phyloP scores from a whole-genome alignment of 371 early-diverging fungal genomes.

The Thermomucor indicae-seudaticae region DNA sequence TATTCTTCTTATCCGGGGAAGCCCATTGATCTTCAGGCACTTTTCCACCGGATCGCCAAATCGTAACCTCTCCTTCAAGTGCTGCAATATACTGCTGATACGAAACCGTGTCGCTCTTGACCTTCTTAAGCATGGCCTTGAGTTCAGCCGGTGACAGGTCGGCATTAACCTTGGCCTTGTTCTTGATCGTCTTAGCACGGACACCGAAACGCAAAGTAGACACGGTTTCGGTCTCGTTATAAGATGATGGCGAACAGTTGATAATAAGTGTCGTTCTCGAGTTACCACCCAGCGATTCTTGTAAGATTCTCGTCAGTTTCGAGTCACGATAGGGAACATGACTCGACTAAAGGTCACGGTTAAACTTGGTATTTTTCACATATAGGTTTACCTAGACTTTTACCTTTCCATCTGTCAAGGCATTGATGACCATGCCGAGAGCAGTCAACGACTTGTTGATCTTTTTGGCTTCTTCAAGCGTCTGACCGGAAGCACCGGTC shows the following conservation, averaged over 20 bases:
- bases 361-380: not conserved
- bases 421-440: conserved; percentile 98
- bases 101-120: conserved; percentile 69
- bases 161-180: conserved; percentile 96
- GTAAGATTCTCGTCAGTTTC: conserved; percentile 88
- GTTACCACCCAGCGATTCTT: conserved; percentile 79
- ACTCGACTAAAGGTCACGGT: conserved; percentile 13
- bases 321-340: conserved; percentile 92
- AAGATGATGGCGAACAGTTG: conserved; percentile 66
- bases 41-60: conserved; percentile 82
- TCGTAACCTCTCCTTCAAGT: conserved; percentile 77
- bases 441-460: conserved; percentile 98
- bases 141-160: conserved; percentile 89
- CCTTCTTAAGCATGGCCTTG: conserved; percentile 84
- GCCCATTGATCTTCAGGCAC: conserved; percentile 73
- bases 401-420: conserved; percentile 87
- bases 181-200: conserved; percentile 74
- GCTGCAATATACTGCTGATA: conserved; percentile 76
- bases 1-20: conserved; percentile 58
- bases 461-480: conserved; percentile 98
- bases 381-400: not conserved
- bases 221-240: conserved; percentile 73
- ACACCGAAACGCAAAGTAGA: conserved; percentile 88
- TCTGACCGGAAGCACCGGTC: conserved; percentile 97
- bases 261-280: conserved; percentile 81